A percentile compares a stretch with the other conserved stretches of the same genome.
Conservation (phyloP, 352 stramenopile species). For the Globisporangium nunn region DNA sequence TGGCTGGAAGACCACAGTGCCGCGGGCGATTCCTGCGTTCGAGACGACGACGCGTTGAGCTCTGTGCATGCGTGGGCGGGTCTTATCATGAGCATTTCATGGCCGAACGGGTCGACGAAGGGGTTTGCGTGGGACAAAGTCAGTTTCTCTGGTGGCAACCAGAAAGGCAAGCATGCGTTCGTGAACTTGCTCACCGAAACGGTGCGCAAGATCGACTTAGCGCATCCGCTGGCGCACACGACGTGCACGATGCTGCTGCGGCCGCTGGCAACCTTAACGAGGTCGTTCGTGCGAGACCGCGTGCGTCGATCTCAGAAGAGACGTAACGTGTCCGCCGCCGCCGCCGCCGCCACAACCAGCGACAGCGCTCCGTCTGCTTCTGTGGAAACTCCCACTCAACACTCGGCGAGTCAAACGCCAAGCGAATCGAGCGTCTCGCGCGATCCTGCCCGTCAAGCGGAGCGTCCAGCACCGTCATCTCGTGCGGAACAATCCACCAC, state of each 20-base stretch:
- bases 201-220: conserved; percentile 67
- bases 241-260: conserved; percentile 76
- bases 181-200: conserved; percentile 71
- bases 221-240: conserved; percentile 65
- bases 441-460: background rate
- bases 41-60: conserved; percentile 63
- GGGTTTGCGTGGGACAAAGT: conserved; percentile 79
- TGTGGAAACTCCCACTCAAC: background rate
- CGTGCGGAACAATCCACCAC: background rate
- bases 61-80: conserved; percentile 78
- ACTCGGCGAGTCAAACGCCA: background rate
- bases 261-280: conserved; percentile 72
- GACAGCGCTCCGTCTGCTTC: background rate
- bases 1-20: conserved; percentile 33
- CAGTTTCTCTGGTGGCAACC: conserved; percentile 39
- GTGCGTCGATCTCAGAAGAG: conserved; percentile 66
- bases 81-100: conserved; percentile 85
- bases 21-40: conserved; percentile 25
- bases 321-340: conserved; percentile 14
- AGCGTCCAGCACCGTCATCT: background rate
- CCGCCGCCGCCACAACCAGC: background rate
- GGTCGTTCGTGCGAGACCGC: conserved; percentile 73
- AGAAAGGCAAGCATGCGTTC: conserved; percentile 73
- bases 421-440: background rate
- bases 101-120: conserved; percentile 72